These are phyloP conservation scores for Calendula officinalis DNA, from an alignment of 129 eudicot species.

Conservation along the genomic window DNA sequence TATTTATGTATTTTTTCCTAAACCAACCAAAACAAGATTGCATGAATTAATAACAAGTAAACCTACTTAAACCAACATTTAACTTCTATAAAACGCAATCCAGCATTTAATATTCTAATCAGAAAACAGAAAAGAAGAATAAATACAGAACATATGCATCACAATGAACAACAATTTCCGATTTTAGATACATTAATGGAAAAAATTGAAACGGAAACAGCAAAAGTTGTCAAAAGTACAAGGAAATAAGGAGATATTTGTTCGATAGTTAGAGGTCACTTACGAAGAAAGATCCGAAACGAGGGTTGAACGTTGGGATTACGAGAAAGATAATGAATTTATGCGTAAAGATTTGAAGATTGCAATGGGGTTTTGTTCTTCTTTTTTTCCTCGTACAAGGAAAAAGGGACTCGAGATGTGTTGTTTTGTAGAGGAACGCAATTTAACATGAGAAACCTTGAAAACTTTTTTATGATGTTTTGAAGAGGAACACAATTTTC, in stretches of 20 bases:
- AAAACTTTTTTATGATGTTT: no score
- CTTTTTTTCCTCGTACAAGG: neutral
- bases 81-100: neutral
- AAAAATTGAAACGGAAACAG: neutral
- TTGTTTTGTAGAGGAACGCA: neutral
- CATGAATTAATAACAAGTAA: neutral
- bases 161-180: neutral
- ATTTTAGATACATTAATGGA: neutral
- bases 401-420: neutral
- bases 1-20: neutral
- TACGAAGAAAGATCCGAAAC: constrained; percentile 12
- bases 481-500: no score
- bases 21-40: neutral
- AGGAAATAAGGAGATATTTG: neutral
- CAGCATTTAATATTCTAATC: neutral
- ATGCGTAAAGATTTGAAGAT: constrained; percentile 14
- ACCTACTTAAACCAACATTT: constrained; percentile 4
- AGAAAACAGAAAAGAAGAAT: neutral
- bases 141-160: neutral
- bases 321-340: neutral
- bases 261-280: constrained; percentile 9
- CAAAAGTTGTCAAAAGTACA: neutral
- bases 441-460: neutral
- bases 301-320: constrained; percentile 7
- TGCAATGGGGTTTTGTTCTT: constrained; percentile 6